Evolutionary conservation across 2,329 filamentous ascomycete species (phyloP).

Genomic region (Magnaporthales sp.): DNA sequence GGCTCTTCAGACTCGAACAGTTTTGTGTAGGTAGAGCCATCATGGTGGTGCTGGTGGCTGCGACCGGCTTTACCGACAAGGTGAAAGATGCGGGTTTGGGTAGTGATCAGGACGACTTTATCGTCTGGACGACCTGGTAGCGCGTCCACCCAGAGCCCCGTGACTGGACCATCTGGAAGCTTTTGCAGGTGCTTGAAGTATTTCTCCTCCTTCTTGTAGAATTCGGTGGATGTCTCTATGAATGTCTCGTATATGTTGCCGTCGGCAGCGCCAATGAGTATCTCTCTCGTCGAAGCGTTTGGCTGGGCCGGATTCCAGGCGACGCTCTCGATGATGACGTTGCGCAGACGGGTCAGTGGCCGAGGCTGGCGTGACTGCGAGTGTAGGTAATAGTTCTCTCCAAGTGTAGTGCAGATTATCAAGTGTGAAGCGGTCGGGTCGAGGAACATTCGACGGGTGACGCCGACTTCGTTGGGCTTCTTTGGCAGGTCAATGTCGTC

Average conservation of each 20-base stretch:
- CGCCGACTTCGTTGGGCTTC: slow-evolving; percentile 80
- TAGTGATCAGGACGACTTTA: slow-evolving; percentile 71
- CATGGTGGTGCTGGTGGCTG: slow-evolving; percentile 39
- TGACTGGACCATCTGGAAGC: slow-evolving; percentile 65
- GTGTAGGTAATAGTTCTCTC: slow-evolving; percentile 97
- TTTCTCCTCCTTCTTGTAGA: slow-evolving; percentile 91
- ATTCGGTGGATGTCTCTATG: slow-evolving; percentile 89
- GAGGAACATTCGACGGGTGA: slow-evolving; percentile 94
- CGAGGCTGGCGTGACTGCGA: slow-evolving; percentile 87
- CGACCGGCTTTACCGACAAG: slow-evolving; percentile 70
- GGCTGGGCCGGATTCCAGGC: slow-evolving; percentile 93
- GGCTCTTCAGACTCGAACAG: slow-evolving; percentile 85
- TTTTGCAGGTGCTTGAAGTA: slow-evolving; percentile 81
- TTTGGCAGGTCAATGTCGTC: slow-evolving; percentile 97
- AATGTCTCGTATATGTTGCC: slow-evolving; percentile 93
- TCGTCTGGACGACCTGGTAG: slow-evolving; percentile 58
- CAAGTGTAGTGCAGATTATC: slow-evolving; percentile 80
- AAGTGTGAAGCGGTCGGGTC: slow-evolving; percentile 94
- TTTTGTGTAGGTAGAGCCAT: slow-evolving; percentile 79
- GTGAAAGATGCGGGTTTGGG: slow-evolving; percentile 69
- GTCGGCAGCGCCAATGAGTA: slow-evolving; percentile 83
- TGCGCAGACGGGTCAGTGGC: slow-evolving; percentile 70
- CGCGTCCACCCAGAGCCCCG: slow-evolving; percentile 76
- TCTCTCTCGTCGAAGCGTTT: slow-evolving; percentile 90
- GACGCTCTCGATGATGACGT: slow-evolving; percentile 78